phyloP scores from a whole-genome alignment of 2,329 filamentous ascomycete genomes.

The Microdochium trichocladiopsis region DNA sequence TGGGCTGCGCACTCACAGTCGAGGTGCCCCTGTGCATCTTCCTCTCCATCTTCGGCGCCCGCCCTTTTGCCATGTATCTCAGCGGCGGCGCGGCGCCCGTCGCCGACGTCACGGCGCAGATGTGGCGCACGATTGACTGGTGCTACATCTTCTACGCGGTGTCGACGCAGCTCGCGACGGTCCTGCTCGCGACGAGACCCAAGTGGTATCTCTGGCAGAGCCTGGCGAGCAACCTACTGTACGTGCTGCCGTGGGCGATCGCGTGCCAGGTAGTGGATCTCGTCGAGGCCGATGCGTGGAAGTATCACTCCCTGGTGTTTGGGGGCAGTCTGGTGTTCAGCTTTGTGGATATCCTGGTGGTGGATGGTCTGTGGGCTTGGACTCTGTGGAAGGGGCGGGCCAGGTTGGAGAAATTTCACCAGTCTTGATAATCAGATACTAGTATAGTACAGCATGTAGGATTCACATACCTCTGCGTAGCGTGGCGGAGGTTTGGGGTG shows the following conservation, averaged over 20 bases:
- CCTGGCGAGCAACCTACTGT: conserved; percentile 58
- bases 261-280: conserved; percentile 44
- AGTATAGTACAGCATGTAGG: not conserved
- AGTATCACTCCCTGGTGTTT: conserved; percentile 59
- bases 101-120: conserved; percentile 52
- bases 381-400: conserved; percentile 35
- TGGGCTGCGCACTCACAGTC: conserved; percentile 43
- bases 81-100: conserved; percentile 45
- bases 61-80: conserved; percentile 56
- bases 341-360: conserved; percentile 47
- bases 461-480: not conserved
- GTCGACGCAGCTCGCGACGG: conserved; percentile 56
- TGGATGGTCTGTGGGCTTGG: conserved; percentile 45
- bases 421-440: conserved; percentile 1
- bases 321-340: conserved; percentile 63
- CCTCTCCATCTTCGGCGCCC: conserved; percentile 51
- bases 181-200: conserved; percentile 57
- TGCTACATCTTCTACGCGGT: conserved; percentile 66
- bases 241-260: conserved; percentile 66
- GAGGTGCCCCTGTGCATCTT: conserved; percentile 58
- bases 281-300: conserved; percentile 52
- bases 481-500: not conserved
- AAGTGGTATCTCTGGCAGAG: conserved; percentile 64
- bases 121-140: conserved; percentile 58
- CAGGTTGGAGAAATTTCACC: conserved; percentile 27